phyloP scores from a whole-genome alignment of 225 moss, liverwort and hornwort species.

The Antitrichia curtipendula region DNA sequence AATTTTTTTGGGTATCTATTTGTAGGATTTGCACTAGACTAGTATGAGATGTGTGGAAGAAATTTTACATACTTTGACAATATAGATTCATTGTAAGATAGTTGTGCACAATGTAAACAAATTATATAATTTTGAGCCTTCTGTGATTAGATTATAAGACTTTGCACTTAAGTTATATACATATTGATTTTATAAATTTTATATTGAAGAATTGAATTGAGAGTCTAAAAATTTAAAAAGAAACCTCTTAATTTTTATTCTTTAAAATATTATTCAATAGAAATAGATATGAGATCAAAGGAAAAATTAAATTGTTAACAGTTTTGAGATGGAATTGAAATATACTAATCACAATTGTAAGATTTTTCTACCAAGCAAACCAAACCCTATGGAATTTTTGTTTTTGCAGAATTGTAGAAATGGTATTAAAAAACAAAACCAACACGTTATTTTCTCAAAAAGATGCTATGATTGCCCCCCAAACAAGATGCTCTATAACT shows the following conservation, averaged over 20 bases:
- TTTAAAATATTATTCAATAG: not conserved
- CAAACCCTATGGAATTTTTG: fast-evolving
- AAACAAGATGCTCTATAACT: not conserved
- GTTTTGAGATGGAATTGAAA: not conserved
- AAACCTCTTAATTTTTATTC: not conserved
- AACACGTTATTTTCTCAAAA: not conserved
- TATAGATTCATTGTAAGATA: not conserved
- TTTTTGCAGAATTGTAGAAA: not conserved
- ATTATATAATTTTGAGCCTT: too few relatives aligned
- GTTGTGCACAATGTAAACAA: not conserved
- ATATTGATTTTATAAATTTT: not conserved
- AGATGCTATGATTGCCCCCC: fast-evolving
- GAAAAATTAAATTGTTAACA: not conserved
- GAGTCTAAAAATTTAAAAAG: fast-evolving
- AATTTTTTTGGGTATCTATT: not conserved
- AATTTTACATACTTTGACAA: not conserved
- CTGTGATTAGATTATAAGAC: fast-evolving
- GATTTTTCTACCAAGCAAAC: not conserved
- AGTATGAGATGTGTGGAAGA: not conserved
- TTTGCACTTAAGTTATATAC: too few relatives aligned
- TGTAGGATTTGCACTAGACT: not conserved
- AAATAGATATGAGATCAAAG: not conserved
- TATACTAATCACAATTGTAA: not conserved
- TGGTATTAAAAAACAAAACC: not conserved
- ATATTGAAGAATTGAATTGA: not conserved